These are phyloP conservation scores for Myxozyma lipomycoides DNA, from an alignment of 805 yeast genomes.

Conservation along the genomic window DNA sequence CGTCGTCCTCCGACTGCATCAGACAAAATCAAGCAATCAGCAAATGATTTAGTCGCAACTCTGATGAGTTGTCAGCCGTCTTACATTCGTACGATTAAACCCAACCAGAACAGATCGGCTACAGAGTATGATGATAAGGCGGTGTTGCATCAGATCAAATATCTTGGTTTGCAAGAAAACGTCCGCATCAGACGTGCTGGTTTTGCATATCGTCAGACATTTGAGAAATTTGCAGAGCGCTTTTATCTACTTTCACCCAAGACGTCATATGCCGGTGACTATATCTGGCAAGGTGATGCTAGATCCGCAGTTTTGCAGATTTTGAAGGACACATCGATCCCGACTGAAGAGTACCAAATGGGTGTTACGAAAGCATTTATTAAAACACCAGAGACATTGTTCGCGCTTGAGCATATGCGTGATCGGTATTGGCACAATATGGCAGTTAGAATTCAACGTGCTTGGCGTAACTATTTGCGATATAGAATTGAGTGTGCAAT, in stretches of 20 bases:
- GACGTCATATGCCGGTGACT: slow-evolving; percentile 89
- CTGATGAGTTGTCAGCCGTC: slow-evolving; percentile 90
- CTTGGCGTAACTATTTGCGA: slow-evolving; percentile 82
- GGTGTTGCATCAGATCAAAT: slow-evolving; percentile 92
- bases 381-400: slow-evolving; percentile 93
- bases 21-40: slow-evolving; percentile 88
- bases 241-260: slow-evolving; percentile 81
- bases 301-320: slow-evolving; percentile 52
- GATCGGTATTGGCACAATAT: slow-evolving; percentile 97
- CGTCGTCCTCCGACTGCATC: slow-evolving; percentile 94
- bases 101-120: slow-evolving; percentile 89
- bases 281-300: slow-evolving; percentile 61
- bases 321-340: slow-evolving; percentile 61
- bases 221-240: slow-evolving; percentile 92
- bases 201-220: slow-evolving; percentile 94
- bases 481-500: slow-evolving; percentile 84
- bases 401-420: slow-evolving; percentile 92
- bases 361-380: slow-evolving; percentile 91
- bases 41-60: slow-evolving; percentile 84
- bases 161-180: slow-evolving; percentile 92
- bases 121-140: slow-evolving; percentile 82
- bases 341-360: slow-evolving; percentile 76
- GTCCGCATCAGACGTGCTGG: slow-evolving; percentile 98
- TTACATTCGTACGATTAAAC: slow-evolving; percentile 95
- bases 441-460: slow-evolving; percentile 97